Percentiles rank a stretch among this genome's conserved stretches.
These are phyloP conservation scores for Rhizopus arrhizus DNA, from an alignment of 371 early-diverging fungal genomes.

Conservation along the genomic window DNA sequence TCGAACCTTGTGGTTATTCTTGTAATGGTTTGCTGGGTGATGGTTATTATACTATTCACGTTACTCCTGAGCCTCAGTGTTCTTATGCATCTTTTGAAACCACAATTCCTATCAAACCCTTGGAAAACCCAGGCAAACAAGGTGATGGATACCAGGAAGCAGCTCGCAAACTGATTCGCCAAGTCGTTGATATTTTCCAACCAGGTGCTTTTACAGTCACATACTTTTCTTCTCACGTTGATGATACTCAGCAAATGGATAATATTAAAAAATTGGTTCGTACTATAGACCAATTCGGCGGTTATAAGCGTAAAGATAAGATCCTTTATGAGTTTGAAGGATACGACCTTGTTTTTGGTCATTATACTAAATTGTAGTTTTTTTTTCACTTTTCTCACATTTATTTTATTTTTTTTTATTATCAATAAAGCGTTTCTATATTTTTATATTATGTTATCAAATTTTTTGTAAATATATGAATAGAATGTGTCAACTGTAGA, in stretches of 20 bases:
- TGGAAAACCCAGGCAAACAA: slow-evolving; percentile 27
- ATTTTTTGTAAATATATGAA: slow-evolving; percentile 7
- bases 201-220: slow-evolving; percentile 85
- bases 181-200: slow-evolving; percentile 79
- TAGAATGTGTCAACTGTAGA: not conserved
- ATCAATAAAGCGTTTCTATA: too few species aligned
- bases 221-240: slow-evolving; percentile 66
- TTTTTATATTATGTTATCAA: not conserved
- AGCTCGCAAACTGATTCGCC: slow-evolving; percentile 56
- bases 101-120: slow-evolving; percentile 70
- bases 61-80: slow-evolving; percentile 94
- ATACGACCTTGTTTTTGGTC: slow-evolving; percentile 76
- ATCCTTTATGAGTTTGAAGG: slow-evolving; percentile 81
- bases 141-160: slow-evolving; percentile 50
- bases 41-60: slow-evolving; percentile 93
- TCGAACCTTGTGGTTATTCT: slow-evolving; percentile 95
- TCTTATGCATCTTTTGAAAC: slow-evolving; percentile 97
- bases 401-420: not conserved
- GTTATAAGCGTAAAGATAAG: slow-evolving; percentile 67
- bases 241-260: slow-evolving; percentile 45
- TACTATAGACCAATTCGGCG: slow-evolving; percentile 50
- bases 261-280: slow-evolving; percentile 41
- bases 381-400: not conserved
- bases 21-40: slow-evolving; percentile 82
- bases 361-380: slow-evolving; percentile 38